Evolutionary conservation across 148 eudicot genomes (phyloP).

Genomic region (Rhododendron molle): DNA sequence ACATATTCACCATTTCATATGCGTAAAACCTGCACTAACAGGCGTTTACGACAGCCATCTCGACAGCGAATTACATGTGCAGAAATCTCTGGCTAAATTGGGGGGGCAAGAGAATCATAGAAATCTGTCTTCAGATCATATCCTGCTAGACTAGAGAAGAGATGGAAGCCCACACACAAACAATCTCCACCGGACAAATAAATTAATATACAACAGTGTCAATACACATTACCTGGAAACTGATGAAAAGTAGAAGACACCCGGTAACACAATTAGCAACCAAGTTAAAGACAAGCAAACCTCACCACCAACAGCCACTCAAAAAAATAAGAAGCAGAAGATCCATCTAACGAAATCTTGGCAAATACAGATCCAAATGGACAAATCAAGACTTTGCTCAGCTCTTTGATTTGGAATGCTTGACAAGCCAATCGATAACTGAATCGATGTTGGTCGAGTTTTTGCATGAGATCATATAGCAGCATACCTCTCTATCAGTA

Average conservation of each 20-base stretch:
- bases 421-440: constrained; percentile 95
- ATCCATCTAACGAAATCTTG: background rate
- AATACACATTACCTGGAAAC: constrained; percentile 3
- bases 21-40: background rate
- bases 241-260: background rate
- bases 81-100: background rate
- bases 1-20: background rate
- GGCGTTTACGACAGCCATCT: background rate
- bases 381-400: constrained; percentile 26
- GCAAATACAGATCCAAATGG: constrained; percentile 23
- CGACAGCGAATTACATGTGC: background rate
- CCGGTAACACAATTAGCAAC: constrained; percentile 1
- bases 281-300: constrained; percentile 10
- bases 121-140: background rate
- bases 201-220: constrained; percentile 12
- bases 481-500: constrained; percentile 94
- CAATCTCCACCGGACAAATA: background rate
- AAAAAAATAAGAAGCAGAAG: background rate
- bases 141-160: background rate
- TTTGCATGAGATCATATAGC: constrained; percentile 99
- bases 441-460: constrained; percentile 92
- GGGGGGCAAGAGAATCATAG: background rate
- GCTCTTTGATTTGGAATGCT: constrained; percentile 93
- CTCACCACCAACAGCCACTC: constrained; percentile 7
- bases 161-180: background rate